These are phyloP conservation scores for Candida boleticola DNA, from an alignment of 805 yeast genomes.

Conservation along the genomic window DNA sequence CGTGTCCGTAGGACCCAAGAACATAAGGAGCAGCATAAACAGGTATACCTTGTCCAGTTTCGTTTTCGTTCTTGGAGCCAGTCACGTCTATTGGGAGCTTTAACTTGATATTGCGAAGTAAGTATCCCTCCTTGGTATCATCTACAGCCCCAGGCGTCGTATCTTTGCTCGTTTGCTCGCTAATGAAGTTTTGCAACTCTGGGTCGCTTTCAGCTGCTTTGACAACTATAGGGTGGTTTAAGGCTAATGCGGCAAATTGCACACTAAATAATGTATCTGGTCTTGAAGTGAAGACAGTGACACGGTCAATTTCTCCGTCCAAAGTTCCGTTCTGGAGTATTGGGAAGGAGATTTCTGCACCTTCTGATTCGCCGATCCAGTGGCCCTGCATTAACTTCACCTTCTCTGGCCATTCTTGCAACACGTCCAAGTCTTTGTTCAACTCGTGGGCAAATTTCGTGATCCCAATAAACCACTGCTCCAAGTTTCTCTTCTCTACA, in stretches of 20 bases:
- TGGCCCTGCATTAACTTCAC: conserved; percentile 88
- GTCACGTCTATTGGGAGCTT: conserved; percentile 57
- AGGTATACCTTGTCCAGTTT: conserved; percentile 46
- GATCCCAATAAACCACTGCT: conserved; percentile 93
- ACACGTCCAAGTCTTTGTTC: conserved; percentile 56
- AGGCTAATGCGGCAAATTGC: conserved; percentile 77
- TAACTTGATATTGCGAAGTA: conserved; percentile 42
- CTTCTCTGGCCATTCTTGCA: conserved; percentile 81
- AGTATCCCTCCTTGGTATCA: conserved; percentile 52
- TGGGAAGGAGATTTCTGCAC: conserved; percentile 65
- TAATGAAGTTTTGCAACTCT: conserved; percentile 48
- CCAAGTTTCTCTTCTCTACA: conserved; percentile 77
- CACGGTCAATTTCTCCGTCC: conserved; percentile 12
- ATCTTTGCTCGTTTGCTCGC: conserved; percentile 14
- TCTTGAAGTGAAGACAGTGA: conserved; percentile 78
- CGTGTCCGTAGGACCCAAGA: conserved; percentile 76
- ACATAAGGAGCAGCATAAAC: conserved; percentile 92
- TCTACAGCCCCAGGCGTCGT: conserved; percentile 7
- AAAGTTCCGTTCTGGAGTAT: conserved; percentile 7
- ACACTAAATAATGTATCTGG: conserved; percentile 85
- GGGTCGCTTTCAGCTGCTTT: conserved; percentile 36
- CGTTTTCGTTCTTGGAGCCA: conserved; percentile 9
- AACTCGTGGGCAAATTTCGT: conserved; percentile 75
- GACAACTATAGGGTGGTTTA: conserved; percentile 62
- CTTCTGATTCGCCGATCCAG: conserved; percentile 91